Evolutionary conservation across 352 stramenopile species (phyloP).

Genomic region (Phytophthora nicotianae): DNA sequence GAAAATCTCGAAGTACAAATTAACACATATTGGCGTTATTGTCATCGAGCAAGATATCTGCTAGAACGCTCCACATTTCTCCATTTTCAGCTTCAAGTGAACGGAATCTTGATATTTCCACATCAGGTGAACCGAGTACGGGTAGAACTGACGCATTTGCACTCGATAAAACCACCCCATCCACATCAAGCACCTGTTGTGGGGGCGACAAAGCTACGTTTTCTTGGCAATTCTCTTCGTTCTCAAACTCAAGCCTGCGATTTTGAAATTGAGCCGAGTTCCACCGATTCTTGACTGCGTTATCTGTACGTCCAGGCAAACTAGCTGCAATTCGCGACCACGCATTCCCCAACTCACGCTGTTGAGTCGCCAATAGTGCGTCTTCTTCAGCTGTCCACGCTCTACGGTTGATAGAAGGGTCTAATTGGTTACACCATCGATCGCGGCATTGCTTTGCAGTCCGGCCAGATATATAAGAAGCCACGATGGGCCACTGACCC

Average conservation of each 20-base stretch:
- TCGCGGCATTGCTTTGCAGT: constrained; percentile 81
- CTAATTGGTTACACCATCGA: constrained; percentile 44
- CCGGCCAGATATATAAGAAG: constrained; percentile 59
- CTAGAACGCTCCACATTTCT: not conserved
- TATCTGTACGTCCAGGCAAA: constrained; percentile 57
- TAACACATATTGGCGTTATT: too few relatives aligned
- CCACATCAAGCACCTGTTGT: not conserved
- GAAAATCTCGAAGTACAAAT: too few relatives aligned
- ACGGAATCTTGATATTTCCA: not conserved
- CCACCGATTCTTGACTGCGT: constrained; percentile 64
- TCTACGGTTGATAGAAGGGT: constrained; percentile 47
- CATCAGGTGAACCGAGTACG: not conserved
- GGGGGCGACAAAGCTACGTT: not conserved
- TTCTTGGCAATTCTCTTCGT: not conserved
- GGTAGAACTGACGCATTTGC: not conserved
- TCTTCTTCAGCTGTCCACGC: constrained; percentile 49
- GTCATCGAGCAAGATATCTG: not conserved
- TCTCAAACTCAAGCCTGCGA: not conserved
- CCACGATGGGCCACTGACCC: constrained; percentile 61
- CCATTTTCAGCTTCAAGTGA: not conserved
- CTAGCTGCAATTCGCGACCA: constrained; percentile 55
- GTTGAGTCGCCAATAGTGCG: constrained; percentile 32
- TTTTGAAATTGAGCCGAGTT: constrained; percentile 24
- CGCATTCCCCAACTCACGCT: constrained; percentile 43
- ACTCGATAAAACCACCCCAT: not conserved